phyloP scores from a whole-genome alignment of 2,329 filamentous ascomycete genomes.

The Colletotrichum sp. region DNA sequence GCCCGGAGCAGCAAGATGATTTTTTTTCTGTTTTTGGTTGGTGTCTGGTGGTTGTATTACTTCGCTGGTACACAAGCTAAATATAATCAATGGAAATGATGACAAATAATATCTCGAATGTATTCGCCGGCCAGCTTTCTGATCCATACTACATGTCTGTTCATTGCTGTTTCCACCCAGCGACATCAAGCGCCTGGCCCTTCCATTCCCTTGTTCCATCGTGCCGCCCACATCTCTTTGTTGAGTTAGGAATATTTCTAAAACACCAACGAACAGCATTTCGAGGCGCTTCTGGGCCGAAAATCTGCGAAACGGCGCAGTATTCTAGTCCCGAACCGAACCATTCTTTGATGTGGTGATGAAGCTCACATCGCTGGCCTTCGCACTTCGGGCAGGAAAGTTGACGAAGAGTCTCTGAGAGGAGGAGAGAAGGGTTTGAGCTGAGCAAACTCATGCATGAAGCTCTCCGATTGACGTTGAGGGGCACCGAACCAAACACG shows the following conservation, averaged over 20 bases:
- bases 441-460: fast-evolving
- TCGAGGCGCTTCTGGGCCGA: fast-evolving
- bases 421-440: not conserved
- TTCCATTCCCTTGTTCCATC: not conserved
- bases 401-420: not conserved
- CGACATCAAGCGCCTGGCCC: not conserved
- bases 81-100: not conserved
- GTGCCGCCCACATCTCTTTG: fast-evolving
- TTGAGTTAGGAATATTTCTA: not conserved
- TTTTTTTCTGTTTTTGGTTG: not conserved
- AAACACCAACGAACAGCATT: not conserved
- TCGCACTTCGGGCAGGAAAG: not conserved
- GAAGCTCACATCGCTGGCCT: not conserved
- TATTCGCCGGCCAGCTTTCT: not conserved
- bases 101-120: not conserved
- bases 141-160: not conserved
- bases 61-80: fast-evolving
- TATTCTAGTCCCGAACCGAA: not conserved
- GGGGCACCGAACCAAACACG: not conserved
- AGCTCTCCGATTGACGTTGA: not conserved
- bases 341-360: not conserved
- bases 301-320: not conserved
- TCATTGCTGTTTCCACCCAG: not conserved
- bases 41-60: not conserved
- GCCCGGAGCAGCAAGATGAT: not conserved